Evolutionary conservation across 2,329 filamentous ascomycete genomes (phyloP).

Genomic region (Phyllosticta citrichinensis): DNA sequence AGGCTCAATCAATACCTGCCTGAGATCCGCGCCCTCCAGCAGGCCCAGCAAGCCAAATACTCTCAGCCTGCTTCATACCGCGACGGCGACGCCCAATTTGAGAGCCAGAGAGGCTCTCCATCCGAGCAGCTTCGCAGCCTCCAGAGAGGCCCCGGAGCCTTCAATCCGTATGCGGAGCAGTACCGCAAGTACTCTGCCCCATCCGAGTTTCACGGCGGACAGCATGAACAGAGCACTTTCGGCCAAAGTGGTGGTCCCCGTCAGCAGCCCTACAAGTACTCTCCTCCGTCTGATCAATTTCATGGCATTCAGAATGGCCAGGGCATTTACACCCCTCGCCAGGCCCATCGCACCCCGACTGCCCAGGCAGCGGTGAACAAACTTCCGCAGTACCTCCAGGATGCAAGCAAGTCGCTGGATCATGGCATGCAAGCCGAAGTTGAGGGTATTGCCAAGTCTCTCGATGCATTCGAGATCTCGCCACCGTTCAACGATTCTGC

Average conservation of each 20-base stretch:
- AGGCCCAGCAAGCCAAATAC: neutral
- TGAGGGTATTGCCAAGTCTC: neutral
- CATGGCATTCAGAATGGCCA: neutral
- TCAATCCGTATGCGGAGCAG: neutral
- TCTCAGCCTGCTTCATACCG: neutral
- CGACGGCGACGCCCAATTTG: neutral
- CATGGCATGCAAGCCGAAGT: neutral
- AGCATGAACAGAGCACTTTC: too few relatives aligned
- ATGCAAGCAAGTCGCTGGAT: neutral
- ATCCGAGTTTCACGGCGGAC: neutral
- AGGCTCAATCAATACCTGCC: neutral
- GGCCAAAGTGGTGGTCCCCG: too few relatives aligned
- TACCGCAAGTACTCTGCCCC: neutral
- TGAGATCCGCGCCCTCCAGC: neutral
- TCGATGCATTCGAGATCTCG: neutral
- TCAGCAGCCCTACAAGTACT: neutral
- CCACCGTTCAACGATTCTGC: neutral
- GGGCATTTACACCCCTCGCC: neutral
- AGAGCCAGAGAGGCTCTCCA: neutral
- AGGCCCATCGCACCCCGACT: too few relatives aligned
- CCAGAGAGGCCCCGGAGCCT: neutral
- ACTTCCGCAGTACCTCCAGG: neutral
- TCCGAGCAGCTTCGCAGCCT: neutral
- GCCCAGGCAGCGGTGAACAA: neutral
- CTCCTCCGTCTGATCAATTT: neutral